Percentiles rank a stretch among this genome's conserved stretches.
phyloP scores from a whole-genome alignment of 495 filamentous ascomycete species.

The Penicillium daleae region DNA sequence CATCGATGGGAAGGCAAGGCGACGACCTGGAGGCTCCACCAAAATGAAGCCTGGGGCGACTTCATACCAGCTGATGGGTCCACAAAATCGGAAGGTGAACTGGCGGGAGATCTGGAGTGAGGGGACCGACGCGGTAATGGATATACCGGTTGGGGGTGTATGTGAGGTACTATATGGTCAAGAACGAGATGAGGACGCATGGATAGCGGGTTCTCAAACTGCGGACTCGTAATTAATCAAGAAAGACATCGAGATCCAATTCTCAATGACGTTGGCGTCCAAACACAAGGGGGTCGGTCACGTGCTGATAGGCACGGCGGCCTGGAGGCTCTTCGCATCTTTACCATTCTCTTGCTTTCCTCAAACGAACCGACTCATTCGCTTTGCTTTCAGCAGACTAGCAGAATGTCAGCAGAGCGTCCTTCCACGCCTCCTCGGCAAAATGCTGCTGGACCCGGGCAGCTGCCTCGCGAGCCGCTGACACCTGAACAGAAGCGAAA shows the following conservation, averaged over 20 bases:
- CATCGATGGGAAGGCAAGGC: constrained; percentile 70
- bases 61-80: constrained; percentile 52
- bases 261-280: constrained; percentile 6
- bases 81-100: constrained; percentile 54
- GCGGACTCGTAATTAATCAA: constrained; percentile 14
- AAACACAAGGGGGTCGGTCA: constrained; percentile 1
- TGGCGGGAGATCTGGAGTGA: constrained; percentile 87
- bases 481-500: constrained; percentile 76
- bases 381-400: no score
- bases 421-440: constrained; percentile 65
- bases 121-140: constrained; percentile 97
- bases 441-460: constrained; percentile 40
- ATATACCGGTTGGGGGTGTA: constrained; percentile 94
- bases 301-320: constrained; percentile 14
- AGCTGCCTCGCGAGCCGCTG: constrained; percentile 55
- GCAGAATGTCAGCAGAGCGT: constrained; percentile 44
- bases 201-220: not conserved
- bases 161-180: constrained; percentile 76
- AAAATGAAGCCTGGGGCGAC: constrained; percentile 52
- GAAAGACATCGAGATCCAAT: not conserved
- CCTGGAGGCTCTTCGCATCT: not conserved
- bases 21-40: constrained; percentile 49
- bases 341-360: not conserved
- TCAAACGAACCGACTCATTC: no score
- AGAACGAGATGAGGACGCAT: constrained; percentile 43